These are phyloP conservation scores for Davidsoniella virescens DNA, from an alignment of 2,329 filamentous ascomycete species.

Conservation along the genomic window DNA sequence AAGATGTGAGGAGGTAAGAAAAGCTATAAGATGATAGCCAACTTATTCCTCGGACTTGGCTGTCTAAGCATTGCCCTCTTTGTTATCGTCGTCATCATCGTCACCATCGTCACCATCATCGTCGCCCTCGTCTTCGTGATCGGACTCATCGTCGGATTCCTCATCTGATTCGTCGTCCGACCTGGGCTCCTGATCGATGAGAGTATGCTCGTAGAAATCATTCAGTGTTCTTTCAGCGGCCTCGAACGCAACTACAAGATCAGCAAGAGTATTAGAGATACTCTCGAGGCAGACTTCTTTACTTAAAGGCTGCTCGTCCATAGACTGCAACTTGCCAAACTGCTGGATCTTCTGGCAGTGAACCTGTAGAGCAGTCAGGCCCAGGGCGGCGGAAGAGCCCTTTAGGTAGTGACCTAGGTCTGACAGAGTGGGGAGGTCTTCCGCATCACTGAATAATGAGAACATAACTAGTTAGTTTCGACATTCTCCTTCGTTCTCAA, in stretches of 20 bases:
- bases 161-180: conserved; percentile 10
- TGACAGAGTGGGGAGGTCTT: conserved; percentile 60
- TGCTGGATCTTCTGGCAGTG: conserved; percentile 95
- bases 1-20: neutral
- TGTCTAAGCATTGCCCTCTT: neutral
- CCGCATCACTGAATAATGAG: conserved; percentile 35
- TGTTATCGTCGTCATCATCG: conserved; percentile 2
- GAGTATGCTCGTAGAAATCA: conserved; percentile 38
- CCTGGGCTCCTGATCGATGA: neutral
- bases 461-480: neutral
- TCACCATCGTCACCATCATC: conserved; percentile 5
- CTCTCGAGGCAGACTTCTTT: conserved; percentile 54
- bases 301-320: conserved; percentile 50
- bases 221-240: conserved; percentile 56
- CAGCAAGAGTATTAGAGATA: conserved; percentile 52
- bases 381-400: conserved; percentile 87
- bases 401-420: conserved; percentile 90
- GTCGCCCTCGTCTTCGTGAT: conserved; percentile 3
- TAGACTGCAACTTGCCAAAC: conserved; percentile 68
- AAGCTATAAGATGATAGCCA: neutral
- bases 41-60: neutral
- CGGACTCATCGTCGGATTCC: conserved; percentile 6
- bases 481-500: neutral
- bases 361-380: conserved; percentile 78
- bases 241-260: conserved; percentile 60